Base-by-base conservation (phyloP, 768 basidiomycete genomes). In the Hydnomerulius pinastri region DNA sequence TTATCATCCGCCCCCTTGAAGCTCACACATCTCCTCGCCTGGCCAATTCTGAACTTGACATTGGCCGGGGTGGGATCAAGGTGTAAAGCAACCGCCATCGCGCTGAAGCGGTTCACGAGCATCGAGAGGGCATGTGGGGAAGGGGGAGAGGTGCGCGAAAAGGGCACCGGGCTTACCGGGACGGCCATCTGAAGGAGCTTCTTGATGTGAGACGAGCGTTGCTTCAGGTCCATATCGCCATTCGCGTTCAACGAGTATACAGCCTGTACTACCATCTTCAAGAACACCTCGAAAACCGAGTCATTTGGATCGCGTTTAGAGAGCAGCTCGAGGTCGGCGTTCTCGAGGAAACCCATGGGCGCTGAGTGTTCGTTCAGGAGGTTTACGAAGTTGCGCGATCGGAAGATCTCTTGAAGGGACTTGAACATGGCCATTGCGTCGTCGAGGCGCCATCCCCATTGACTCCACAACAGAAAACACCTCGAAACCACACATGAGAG, bases 61-160 rank as follows among this genome's bases (percentile, higher is more conserved):
- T 78, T 76, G 2, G 72, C 57, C 1, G 72, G 62, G 0, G 74
- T 67, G 0, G 84, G 81, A 39, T 87, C 82, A 38, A 97, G 78
- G 57, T 85, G 78, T 36, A 89, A 76, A 4, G 83, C 84, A 23
- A 90, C 73, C 5, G 86, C 81, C 55, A 88, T 73, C 10, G 88
- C 85, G 42, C 80, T 82, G 59, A 90, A 83, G 8, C 93, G 83
- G 67, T 97, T 97, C 67, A 86, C 82, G 28, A 96, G 74, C 77
- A 84, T 84, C 1, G 90, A 87, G 2, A 89, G 73, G 30, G 88
- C 81, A 28, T 77, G 72, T 3, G 64, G 53, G 0, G 74, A 70
- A 0, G 85, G 83, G 4, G 79, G 80, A 3, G 63, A 70, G 1
- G 67, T 65, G 35, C 81, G 78, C 3, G 78, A 78, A 70, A 87